A percentile compares a stretch with the other conserved stretches of the same genome.
phyloP scores from a whole-genome alignment of 768 basidiomycete species.

The Boletus reticuloceps region DNA sequence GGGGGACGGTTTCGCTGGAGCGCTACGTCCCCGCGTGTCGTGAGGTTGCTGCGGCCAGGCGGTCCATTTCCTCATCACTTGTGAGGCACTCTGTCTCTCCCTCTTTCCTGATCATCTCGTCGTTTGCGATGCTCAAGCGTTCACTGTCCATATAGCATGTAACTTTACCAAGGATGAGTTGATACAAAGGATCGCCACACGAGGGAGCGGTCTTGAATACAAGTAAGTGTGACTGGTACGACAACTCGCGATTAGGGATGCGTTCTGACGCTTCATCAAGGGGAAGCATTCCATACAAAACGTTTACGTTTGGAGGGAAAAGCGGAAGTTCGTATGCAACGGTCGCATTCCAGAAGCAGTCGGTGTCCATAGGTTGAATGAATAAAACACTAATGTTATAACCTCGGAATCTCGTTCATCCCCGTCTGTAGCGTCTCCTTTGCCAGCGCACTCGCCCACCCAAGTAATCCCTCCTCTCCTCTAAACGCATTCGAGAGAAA shows the following conservation, averaged over 20 bases:
- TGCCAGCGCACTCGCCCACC: conserved; percentile 68
- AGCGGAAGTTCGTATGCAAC: conserved; percentile 68
- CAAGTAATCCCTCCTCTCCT: conserved; percentile 45
- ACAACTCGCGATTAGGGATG: background rate
- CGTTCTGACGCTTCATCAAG: conserved; percentile 36
- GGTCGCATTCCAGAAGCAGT: conserved; percentile 60
- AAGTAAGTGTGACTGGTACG: conserved; percentile 46
- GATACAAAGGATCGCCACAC: conserved; percentile 46
- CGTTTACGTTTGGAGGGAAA: conserved; percentile 74
- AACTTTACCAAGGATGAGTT: conserved; percentile 85
- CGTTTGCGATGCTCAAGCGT: background rate
- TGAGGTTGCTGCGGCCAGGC: conserved; percentile 56
- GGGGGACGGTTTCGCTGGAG: conserved; percentile 51
- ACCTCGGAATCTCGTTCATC: conserved; percentile 49
- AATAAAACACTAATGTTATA: conserved; percentile 4
- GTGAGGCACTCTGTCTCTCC: conserved; percentile 41
- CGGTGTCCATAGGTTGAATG: background rate
- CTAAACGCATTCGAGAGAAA: conserved; percentile 54
- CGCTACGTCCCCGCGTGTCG: conserved; percentile 59
- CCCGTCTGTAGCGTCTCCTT: conserved; percentile 67
- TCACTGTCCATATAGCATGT: conserved; percentile 48
- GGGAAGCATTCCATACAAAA: conserved; percentile 70
- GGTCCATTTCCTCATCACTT: conserved; percentile 78
- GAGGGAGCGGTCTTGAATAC: conserved; percentile 52
- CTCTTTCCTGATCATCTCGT: background rate